A percentile compares a stretch with the other conserved stretches of the same genome.
Evolutionary conservation across 2,329 filamentous ascomycete species (phyloP).

Genomic region (Ophidiomyces ophidiicola): DNA sequence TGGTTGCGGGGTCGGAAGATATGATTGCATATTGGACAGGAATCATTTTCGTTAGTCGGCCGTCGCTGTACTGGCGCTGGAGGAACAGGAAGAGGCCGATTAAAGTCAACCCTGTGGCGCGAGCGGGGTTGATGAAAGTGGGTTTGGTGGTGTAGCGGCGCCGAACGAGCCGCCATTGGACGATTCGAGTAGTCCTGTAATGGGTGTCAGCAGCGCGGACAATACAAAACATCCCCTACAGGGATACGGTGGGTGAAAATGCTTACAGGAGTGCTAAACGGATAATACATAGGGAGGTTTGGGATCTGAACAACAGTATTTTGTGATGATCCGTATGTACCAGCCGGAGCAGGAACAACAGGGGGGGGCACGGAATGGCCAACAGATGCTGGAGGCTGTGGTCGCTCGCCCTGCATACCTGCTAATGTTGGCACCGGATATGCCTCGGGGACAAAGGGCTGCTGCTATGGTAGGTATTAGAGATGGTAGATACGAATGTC

Average conservation of each 20-base stretch:
- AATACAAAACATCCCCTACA: too few species aligned
- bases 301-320: too few species aligned
- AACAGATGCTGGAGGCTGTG: slow-evolving; percentile 14
- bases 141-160: slow-evolving; percentile 8
- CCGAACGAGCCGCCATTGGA: neutral
- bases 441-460: too few species aligned
- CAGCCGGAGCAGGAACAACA: slow-evolving; percentile 10
- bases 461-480: too few species aligned
- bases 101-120: neutral
- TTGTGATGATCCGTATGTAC: slow-evolving; percentile 14
- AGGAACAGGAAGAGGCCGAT: slow-evolving; percentile 14
- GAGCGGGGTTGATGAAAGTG: slow-evolving; percentile 1
- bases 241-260: too few species aligned
- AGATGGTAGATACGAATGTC: too few species aligned
- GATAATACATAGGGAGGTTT: too few species aligned
- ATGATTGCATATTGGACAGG: slow-evolving; percentile 37
- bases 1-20: slow-evolving; percentile 29
- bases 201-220: too few species aligned
- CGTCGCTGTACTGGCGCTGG: slow-evolving; percentile 16
- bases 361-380: slow-evolving; percentile 12
- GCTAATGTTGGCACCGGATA: too few species aligned
- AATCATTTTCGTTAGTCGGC: slow-evolving; percentile 31
- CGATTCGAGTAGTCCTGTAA: too few species aligned
- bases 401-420: slow-evolving; percentile 7
- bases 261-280: too few species aligned